Percentiles rank a stretch among this genome's conserved stretches.
phyloP scores from a whole-genome alignment of 306 rosid species.

The Comarum palustre region DNA sequence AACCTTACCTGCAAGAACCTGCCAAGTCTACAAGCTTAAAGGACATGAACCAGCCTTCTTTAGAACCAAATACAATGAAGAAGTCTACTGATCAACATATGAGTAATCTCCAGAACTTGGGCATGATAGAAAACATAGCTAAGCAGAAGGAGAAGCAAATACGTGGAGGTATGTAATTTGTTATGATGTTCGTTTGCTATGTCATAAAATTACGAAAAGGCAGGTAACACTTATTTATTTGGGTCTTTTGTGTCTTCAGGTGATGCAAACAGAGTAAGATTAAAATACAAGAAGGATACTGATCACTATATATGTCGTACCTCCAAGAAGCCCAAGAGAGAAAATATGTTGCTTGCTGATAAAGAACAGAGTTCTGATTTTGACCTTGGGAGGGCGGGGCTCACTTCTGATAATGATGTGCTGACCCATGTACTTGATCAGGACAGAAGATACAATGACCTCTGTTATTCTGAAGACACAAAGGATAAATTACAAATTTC shows the following conservation, averaged over 20 bases:
- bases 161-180: slow-evolving; percentile 44
- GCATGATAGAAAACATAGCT: slow-evolving; percentile 38
- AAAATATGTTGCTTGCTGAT: slow-evolving; percentile 26
- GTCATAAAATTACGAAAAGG: neutral
- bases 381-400: slow-evolving; percentile 36
- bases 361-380: slow-evolving; percentile 34
- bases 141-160: slow-evolving; percentile 43
- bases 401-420: slow-evolving; percentile 34
- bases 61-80: slow-evolving; percentile 38
- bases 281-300: slow-evolving; percentile 46
- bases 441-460: slow-evolving; percentile 40
- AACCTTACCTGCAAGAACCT: slow-evolving; percentile 38
- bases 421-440: slow-evolving; percentile 38
- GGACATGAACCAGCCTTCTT: slow-evolving; percentile 40
- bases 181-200: slow-evolving; percentile 17
- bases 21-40: slow-evolving; percentile 40
- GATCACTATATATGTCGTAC: slow-evolving; percentile 43
- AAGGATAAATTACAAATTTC: slow-evolving; percentile 32
- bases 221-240: slow-evolving; percentile 8
- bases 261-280: slow-evolving; percentile 39
- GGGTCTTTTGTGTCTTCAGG: slow-evolving; percentile 35
- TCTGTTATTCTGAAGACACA: slow-evolving; percentile 35
- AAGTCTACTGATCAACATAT: slow-evolving; percentile 35
- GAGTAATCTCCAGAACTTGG: slow-evolving; percentile 32
- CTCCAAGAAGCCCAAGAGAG: slow-evolving; percentile 49